Percentiles rank a stretch among this genome's conserved stretches.
Conservation (phyloP, 108 stramenopile species). For the Cylindrotheca closterium region DNA sequence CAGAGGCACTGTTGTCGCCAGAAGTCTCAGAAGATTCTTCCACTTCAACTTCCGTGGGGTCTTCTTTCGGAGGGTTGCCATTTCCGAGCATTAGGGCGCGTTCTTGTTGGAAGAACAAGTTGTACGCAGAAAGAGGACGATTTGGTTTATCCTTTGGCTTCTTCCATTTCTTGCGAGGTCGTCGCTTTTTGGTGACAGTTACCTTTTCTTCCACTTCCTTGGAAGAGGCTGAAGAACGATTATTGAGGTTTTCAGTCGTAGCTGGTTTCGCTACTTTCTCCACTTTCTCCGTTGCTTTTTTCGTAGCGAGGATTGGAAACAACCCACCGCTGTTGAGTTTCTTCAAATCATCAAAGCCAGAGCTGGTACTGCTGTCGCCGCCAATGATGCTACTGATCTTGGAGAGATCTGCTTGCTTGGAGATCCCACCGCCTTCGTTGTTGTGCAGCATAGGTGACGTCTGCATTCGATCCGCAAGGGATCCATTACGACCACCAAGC, state of each 20-base stretch:
- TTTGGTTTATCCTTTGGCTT: conserved; percentile 40
- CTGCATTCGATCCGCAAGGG: conserved; percentile 11
- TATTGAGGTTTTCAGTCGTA: neutral
- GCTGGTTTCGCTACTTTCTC: neutral
- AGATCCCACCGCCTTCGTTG: neutral
- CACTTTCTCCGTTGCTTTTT: neutral
- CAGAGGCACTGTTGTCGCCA: conserved; percentile 14
- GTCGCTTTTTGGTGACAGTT: conserved; percentile 17
- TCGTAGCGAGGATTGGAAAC: neutral
- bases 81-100: conserved; percentile 35
- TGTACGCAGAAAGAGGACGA: conserved; percentile 41
- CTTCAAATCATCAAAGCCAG: no score
- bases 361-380: no score
- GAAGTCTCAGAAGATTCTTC: neutral
- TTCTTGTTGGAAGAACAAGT: conserved; percentile 39
- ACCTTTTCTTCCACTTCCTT: conserved; percentile 1
- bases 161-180: conserved; percentile 37
- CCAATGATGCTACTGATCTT: neutral
- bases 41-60: neutral
- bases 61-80: conserved; percentile 3
- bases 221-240: neutral
- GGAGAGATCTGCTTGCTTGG: neutral
- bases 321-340: neutral
- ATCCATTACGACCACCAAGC: neutral
- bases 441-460: neutral